Base-by-base conservation (phyloP, 164 flowering plant species). In the Nymphaea thermarum region DNA sequence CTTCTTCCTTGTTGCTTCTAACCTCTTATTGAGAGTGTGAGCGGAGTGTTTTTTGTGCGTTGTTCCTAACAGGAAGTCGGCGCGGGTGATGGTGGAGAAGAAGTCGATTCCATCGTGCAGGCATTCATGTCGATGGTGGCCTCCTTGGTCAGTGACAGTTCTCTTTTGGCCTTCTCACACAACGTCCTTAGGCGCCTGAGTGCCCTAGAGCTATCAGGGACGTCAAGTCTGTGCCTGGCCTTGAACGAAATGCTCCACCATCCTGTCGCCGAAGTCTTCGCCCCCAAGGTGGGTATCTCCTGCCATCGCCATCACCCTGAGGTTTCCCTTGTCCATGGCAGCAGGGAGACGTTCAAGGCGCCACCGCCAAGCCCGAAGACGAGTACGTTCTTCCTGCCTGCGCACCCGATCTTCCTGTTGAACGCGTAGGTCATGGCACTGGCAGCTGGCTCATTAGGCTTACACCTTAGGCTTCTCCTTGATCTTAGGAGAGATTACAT, bases 181-280 rank as follows among this genome's bases (percentile, higher is more conserved):
- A 82, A 67, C 1, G 84, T 83, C 64, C 83, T 81, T 73, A 82
- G 25, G 18, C 85, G 69, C 70, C 87, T 75, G 36, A 84, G 76
- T 70, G 87, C 83, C 68, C 85, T 77, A 0, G 85, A 82, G 66
- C 79, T 81, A 6, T 77, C 76, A n/a, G 77, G 78, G n/a, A 84
- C 82, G 60, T 84, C 87, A 67, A 79, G 82, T 79, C 82, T 82
- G 71, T 82, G 65, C 81, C 82, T 82, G 71, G 83, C 80, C 77
- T 81, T 79, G 75, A 6, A 80, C 82, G 51, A 81, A 84, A 67
- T 84, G 84, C 65, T 77, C 78, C 62, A 82, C 86, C 70, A 84
- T 71, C 17, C 84, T 72, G 68, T 81, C 79, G 67, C 82, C 84
- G 65, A 82, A 84, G 63, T 81, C 86, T 62, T 78, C 84, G 17